phyloP scores from a whole-genome alignment of 306 rosid genomes.

The Casuarina equisetifolia region DNA sequence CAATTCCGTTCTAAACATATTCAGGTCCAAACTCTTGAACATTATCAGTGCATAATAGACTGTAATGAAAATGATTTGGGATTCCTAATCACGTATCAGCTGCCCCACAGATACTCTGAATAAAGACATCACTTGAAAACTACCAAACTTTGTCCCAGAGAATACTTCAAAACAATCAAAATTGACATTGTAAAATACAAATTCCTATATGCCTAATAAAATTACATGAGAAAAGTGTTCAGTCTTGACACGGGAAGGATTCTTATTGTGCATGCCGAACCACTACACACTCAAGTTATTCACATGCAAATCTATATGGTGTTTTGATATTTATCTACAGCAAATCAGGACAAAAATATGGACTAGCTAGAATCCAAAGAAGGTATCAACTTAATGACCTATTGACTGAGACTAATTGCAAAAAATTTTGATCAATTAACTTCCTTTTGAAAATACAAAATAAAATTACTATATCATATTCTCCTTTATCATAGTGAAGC shows the following conservation, averaged over 20 bases:
- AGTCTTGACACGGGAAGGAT: neutral
- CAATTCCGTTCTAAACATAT: neutral
- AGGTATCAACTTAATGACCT: neutral
- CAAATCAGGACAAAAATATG: neutral
- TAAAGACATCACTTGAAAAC: neutral
- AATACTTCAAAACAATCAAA: neutral
- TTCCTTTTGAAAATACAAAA: neutral
- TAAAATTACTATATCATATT: neutral
- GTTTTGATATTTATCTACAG: neutral
- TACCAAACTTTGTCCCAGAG: neutral
- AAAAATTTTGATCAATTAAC: neutral
- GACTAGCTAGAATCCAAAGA: neutral
- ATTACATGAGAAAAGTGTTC: neutral
- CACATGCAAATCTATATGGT: neutral
- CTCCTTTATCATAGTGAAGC: neutral
- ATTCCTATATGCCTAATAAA: neutral
- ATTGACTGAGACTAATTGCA: neutral
- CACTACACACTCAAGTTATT: neutral
- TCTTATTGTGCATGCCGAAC: neutral
- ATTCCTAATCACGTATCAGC: neutral
- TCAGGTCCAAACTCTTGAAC: neutral
- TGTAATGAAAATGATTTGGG: neutral
- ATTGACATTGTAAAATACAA: neutral
- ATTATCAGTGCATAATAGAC: neutral
- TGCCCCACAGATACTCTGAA: neutral